Conservation (phyloP, 306 rosid genomes). For the Oemleria cerasiformis region DNA sequence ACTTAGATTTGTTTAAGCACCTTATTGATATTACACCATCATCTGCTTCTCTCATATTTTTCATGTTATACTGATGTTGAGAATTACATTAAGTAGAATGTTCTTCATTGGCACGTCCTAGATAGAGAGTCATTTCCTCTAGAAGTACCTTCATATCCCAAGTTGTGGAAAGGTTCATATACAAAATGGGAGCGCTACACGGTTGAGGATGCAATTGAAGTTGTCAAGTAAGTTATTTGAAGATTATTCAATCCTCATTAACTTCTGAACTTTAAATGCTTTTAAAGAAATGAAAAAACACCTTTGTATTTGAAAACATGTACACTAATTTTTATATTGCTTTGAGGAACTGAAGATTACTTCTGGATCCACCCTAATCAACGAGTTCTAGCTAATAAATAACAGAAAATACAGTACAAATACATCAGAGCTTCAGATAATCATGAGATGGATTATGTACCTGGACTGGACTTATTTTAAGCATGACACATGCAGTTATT, state of each 20-base stretch:
- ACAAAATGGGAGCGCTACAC: slow-evolving; percentile 92
- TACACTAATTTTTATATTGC: no score
- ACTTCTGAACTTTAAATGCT: slow-evolving; percentile 15
- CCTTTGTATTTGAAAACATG: no score
- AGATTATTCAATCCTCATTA: slow-evolving; percentile 25
- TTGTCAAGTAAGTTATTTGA: slow-evolving; percentile 67
- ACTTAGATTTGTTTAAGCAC: slow-evolving; percentile 2
- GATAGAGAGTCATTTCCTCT: slow-evolving; percentile 88
- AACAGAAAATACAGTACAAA: not conserved
- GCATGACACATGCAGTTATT: not conserved
- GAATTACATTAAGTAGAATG: slow-evolving; percentile 64
- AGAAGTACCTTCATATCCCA: slow-evolving; percentile 84
- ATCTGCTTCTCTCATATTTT: slow-evolving; percentile 17
- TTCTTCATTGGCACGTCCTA: slow-evolving; percentile 95
- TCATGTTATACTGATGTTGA: slow-evolving; percentile 41
- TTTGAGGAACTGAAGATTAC: not conserved
- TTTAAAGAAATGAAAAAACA: not conserved
- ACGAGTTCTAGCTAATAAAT: not conserved
- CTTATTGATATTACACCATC: slow-evolving; percentile 7
- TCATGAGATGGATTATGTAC: not conserved
- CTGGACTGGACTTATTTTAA: not conserved
- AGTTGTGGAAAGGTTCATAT: slow-evolving; percentile 92
- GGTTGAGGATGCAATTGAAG: slow-evolving; percentile 80
- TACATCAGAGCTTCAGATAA: not conserved
- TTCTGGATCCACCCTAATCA: not conserved